These are phyloP conservation scores for Colletotrichum brevisporum DNA, from an alignment of 2,329 filamentous ascomycete genomes.

Conservation along the genomic window DNA sequence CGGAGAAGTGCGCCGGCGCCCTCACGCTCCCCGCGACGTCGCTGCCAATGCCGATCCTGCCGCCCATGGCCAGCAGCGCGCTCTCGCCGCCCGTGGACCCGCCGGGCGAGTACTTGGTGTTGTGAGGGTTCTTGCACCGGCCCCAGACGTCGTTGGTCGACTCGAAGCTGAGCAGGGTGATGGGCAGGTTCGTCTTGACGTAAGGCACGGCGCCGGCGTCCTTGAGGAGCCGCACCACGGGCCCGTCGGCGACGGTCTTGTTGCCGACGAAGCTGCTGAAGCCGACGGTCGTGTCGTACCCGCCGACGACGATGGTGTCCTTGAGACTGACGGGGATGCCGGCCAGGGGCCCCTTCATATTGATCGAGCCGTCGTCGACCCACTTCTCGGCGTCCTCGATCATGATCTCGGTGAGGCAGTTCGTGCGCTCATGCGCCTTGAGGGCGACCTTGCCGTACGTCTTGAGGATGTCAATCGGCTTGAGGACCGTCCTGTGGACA, in stretches of 20 bases:
- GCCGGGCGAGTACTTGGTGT: conserved; percentile 85
- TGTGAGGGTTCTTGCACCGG: conserved; percentile 85
- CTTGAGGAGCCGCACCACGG: conserved; percentile 82
- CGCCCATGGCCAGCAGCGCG: conserved; percentile 85
- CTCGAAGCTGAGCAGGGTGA: conserved; percentile 89
- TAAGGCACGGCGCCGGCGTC: conserved; percentile 92
- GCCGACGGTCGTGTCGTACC: conserved; percentile 86
- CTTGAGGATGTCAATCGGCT: conserved; percentile 81
- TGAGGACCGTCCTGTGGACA: conserved; percentile 78
- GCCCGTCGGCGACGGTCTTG: conserved; percentile 76
- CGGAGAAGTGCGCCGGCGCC: conserved; percentile 89
- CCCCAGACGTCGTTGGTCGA: conserved; percentile 87
- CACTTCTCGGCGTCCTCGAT: conserved; percentile 83
- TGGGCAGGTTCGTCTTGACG: conserved; percentile 91
- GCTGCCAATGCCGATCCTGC: conserved; percentile 89
- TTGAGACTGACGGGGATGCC: conserved; percentile 91
- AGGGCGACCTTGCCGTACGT: conserved; percentile 90
- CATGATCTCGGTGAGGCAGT: conserved; percentile 91
- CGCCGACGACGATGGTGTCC: conserved; percentile 82
- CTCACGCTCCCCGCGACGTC: conserved; percentile 93
- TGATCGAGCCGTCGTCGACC: conserved; percentile 70
- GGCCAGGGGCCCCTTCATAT: conserved; percentile 85
- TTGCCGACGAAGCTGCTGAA: conserved; percentile 82
- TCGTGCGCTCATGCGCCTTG: conserved; percentile 87
- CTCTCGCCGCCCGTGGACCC: conserved; percentile 91